Base-by-base conservation (phyloP, 805 yeast genomes). In the Wilhelminamyces savonicus region DNA sequence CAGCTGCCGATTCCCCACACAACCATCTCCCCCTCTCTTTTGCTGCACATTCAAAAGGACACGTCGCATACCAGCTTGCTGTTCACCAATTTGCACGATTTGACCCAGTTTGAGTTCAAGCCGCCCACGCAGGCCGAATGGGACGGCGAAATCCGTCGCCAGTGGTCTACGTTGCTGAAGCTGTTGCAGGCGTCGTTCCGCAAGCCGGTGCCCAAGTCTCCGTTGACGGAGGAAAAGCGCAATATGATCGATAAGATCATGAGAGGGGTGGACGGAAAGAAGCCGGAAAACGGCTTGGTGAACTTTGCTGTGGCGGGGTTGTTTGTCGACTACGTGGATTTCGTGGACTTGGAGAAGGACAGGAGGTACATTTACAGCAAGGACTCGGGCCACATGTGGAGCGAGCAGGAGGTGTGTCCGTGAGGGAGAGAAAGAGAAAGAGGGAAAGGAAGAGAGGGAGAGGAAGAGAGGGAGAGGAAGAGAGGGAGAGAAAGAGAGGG, bases 211-310 rank as follows among this genome's bases (percentile, higher is more conserved):
- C 94, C 94, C 3, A 80, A 80, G n/a, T 58, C 76, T 2, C 56
- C 60, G 14, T 47, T 85, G 48, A 71, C 73, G 8, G 63, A 62
- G 6, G 78, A 74, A 24, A 74, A 73, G 33, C 62, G 65, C 21
- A 74, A 73, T 41, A 51, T 65, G 32, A 55, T 85, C 25, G 94
- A 85, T 53, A 73, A 82, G 30, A 78, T 85, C 27, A 66, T 72
- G 27, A 68, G 94, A 42, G 90, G 94, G 9, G 94, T 85, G 12
- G 94, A 85, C 54, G 94, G 94, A 6, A 68, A 74, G 25, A 70
- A 74, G 46, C 78, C 74, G 29, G 77, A 73, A 18, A 74, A 73
- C 16, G 76, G 80, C 1, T 56, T 69, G 32, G 78, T 75, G 46
- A 76, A 82, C 50, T 84, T 81, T 49, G 76, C 76, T 1, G 74